phyloP scores from a whole-genome alignment of 148 eudicot genomes.

The Spergularia marina region DNA sequence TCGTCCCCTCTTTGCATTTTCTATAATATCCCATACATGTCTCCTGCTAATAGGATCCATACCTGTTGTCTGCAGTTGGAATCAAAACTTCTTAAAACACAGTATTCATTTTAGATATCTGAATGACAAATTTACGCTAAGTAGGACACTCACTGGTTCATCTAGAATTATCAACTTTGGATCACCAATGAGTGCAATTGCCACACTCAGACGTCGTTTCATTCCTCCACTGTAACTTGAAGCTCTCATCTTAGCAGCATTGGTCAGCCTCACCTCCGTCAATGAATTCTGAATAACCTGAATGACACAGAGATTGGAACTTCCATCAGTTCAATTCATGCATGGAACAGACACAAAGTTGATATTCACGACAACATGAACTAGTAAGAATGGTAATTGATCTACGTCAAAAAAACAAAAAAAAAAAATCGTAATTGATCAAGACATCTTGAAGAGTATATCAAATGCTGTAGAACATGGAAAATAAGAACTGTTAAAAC shows the following conservation, averaged over 20 bases:
- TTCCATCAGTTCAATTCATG: too few species aligned
- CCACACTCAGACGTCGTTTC: conserved; percentile 97
- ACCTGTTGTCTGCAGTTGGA: conserved; percentile 70
- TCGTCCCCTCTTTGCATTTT: conserved; percentile 79
- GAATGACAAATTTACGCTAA: neutral
- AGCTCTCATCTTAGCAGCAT: conserved; percentile 72
- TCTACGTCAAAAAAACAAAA: too few species aligned
- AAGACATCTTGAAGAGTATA: neutral
- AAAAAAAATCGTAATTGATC: neutral
- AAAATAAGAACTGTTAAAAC: neutral
- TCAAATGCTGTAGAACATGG: neutral
- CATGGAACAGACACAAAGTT: neutral
- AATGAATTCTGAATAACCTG: conserved; percentile 67
- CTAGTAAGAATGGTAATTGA: neutral
- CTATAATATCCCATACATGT: conserved; percentile 97
- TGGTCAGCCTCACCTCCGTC: conserved; percentile 66
- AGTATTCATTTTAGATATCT: neutral
- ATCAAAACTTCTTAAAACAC: neutral
- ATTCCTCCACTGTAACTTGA: conserved; percentile 97
- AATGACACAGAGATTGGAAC: neutral
- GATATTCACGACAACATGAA: neutral
- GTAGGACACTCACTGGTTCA: conserved; percentile 60
- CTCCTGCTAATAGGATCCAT: conserved; percentile 98
- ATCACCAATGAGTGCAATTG: conserved; percentile 91
- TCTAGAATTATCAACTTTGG: conserved; percentile 88